Conservation (phyloP, 495 filamentous ascomycete species). For the Penicillium atrosanguineum region DNA sequence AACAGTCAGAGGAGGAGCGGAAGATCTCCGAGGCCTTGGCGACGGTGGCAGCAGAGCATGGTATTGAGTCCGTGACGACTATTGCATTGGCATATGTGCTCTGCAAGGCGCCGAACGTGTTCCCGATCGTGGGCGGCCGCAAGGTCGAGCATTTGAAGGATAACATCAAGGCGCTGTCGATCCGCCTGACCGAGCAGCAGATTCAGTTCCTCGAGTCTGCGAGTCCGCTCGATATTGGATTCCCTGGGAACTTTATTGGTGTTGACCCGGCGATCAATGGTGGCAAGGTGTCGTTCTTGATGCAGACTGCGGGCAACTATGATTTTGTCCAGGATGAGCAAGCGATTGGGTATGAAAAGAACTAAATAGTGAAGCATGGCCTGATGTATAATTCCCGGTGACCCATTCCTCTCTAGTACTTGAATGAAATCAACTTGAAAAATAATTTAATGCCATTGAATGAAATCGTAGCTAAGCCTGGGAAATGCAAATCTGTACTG, state of each 20-base stretch:
- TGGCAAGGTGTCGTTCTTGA: constrained; percentile 41
- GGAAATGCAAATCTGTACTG: constrained; percentile 18
- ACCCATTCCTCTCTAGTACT: neutral
- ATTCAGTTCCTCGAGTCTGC: constrained; percentile 55
- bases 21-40: constrained; percentile 46
- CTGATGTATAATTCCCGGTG: neutral
- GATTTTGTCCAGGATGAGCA: constrained; percentile 38
- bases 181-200: constrained; percentile 54
- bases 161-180: constrained; percentile 58
- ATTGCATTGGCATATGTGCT: constrained; percentile 74
- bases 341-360: constrained; percentile 30
- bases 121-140: constrained; percentile 69
- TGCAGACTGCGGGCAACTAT: constrained; percentile 39
- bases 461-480: constrained; percentile 2
- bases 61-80: constrained; percentile 44
- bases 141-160: constrained; percentile 63
- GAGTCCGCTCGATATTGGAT: constrained; percentile 50
- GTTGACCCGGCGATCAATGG: constrained; percentile 26
- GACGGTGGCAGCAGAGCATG: constrained; percentile 50
- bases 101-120: constrained; percentile 71
- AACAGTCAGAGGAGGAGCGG: constrained; percentile 38
- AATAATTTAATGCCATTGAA: constrained; percentile 6
- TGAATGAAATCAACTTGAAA: neutral
- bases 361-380: neutral
- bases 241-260: constrained; percentile 50